Base-by-base conservation (phyloP, 306 rosid species). In the Coriaria nepalensis region DNA sequence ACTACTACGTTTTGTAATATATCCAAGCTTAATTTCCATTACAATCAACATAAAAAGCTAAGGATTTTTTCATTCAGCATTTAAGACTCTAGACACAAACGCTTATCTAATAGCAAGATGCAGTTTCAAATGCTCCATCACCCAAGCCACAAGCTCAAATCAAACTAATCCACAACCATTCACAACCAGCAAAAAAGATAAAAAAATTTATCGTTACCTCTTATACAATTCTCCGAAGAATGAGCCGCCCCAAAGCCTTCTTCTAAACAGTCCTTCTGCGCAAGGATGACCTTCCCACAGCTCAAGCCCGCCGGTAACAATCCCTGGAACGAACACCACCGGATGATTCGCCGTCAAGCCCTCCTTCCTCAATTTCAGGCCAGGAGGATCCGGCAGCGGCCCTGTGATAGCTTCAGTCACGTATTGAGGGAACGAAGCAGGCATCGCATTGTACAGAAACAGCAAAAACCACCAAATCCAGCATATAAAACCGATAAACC, bases 221-320 rank as follows among this genome's bases (percentile, higher is more conserved):
- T 63, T 84, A 20, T 84, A 84, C 53, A 80, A 74, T 53, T 84
- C 94, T 12, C 94, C 92, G n/a, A n/a, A n/a, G 50, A 84, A 84
- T 8, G 92, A 77, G 51, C 92, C 92, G 35, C 94, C 94, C 92
- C 81, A 80, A 50, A 84, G 77, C 11, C 87, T 69, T 51, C 80
- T 84, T 53, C 94, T 62, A 65, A 84, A 78, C 55, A 84, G 54
- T 7, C 87, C 92, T 5, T 84, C 87, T 0, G 92, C 74, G 56
- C 87, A 84, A 9, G 61, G 81, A 34, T 66, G 94, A 20, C 94
- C 94, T 61, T 80, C 94, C 94, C 94, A 84, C 6, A 84, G 68
- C 37, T 84, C 92, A 13, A 84, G 94, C 13, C 83, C 92, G 10
- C 94, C 86, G 4, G 86, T 84, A 46, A 84, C 92, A 38, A 84